Evolutionary conservation across 441 rosid species (phyloP), one percentile per base, ranked within the genome.

Genomic region (Pelargonium cotyledonis): DNA sequence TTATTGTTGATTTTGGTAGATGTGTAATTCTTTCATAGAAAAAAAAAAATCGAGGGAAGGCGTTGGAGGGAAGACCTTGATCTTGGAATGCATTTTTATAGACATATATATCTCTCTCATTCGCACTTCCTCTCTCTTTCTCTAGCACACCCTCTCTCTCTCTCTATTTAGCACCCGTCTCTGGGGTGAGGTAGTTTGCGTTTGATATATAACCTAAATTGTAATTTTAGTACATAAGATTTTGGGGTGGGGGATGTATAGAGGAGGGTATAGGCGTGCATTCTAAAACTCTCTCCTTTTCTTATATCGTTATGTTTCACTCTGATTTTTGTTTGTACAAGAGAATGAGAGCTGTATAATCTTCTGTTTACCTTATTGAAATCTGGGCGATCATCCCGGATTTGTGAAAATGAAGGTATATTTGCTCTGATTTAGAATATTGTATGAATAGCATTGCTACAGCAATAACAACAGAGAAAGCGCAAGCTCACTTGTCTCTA

Each of bases 221-320:
- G 79, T 83, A 76, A 72, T 69, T 63, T 65, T 57, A 69, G 75
- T 75, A 76, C 78, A 72, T 47, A 75, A 78, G 79, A 77, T 82
- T 81, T 81, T 79, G 78, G 70, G 69, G 65, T 43, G 76, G 84
- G 74, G 79, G 66, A 69, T 80, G 84, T 84, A 80, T 73, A 84
- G 75, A 61, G 6, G 65, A 62, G 73, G 80, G 77, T 82, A 82
- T 75, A 79, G 83, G 70, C 55, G 73, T 67, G 81, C 11, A 16
- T 63, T 7, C 6, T 31, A 62, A 26, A 6, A 63, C 29, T 2
- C 31, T 4, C 19, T 14, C 43, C 62, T 73, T 44, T 69, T 14
- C 12, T 21, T 69, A 62, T 70, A 46, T 0, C 21, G 21, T 23
- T 40, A 7, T 31, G 4, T 65, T 72, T 14, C 11, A 31, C 23